These are phyloP conservation scores for Centaurea solstitialis DNA, from an alignment of 129 eudicot species.

Conservation along the genomic window DNA sequence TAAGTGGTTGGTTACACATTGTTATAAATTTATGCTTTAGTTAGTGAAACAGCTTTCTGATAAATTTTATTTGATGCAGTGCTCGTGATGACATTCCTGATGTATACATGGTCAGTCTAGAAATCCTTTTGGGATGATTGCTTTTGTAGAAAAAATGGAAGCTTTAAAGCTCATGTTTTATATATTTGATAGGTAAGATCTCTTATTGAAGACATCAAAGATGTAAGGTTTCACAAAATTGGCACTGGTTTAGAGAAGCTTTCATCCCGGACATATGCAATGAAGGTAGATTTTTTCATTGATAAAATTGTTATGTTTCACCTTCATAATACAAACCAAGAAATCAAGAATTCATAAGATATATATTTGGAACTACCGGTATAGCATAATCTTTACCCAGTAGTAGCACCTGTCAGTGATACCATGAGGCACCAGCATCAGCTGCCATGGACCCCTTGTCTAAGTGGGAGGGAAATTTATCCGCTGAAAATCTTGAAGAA, in stretches of 20 bases:
- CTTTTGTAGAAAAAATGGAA: background rate
- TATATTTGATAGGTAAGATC: conserved; percentile 73
- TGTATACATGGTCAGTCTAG: conserved; percentile 74
- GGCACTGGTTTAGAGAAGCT: conserved; percentile 87
- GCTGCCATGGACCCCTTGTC: background rate
- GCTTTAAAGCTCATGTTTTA: background rate
- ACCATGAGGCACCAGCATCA: background rate
- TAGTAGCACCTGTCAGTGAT: background rate
- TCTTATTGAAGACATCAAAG: conserved; percentile 94
- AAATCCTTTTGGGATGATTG: background rate
- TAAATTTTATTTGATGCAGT: conserved; percentile 42
- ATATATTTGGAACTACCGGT: background rate
- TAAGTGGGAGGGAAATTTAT: background rate
- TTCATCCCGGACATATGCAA: conserved; percentile 73
- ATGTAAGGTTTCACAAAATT: conserved; percentile 93
- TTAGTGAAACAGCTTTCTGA: conserved; percentile 11
- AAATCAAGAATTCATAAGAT: conserved; percentile 1
- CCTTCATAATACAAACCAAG: background rate
- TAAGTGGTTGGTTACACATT: conserved; percentile 40
- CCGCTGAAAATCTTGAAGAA: background rate
- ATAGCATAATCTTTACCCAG: background rate
- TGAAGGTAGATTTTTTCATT: conserved; percentile 57
- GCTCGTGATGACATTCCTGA: conserved; percentile 91
- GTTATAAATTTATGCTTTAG: conserved; percentile 5
- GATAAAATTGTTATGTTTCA: background rate